Evolutionary conservation across 2,329 filamentous ascomycete species (phyloP).

Genomic region (Hypoxylon sp.): DNA sequence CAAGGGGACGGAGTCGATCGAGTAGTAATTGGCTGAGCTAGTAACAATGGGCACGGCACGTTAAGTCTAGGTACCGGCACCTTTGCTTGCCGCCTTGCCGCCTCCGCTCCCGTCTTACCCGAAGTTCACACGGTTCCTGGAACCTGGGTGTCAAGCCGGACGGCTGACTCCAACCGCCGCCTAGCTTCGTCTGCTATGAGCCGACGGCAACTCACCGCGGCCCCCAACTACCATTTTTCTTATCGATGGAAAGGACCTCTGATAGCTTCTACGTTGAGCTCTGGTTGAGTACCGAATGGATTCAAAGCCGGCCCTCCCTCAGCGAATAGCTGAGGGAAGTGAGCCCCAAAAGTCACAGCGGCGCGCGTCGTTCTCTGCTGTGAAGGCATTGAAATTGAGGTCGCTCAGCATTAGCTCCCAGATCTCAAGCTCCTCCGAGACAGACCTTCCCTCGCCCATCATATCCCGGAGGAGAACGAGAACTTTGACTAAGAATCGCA

Average conservation of each 20-base stretch:
- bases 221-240: conserved; percentile 1
- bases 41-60: conserved; percentile 14
- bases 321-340: conserved; percentile 42
- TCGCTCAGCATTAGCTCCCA: conserved; percentile 52
- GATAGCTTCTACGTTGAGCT: conserved; percentile 11
- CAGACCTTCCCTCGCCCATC: conserved; percentile 41
- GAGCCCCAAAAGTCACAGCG: conserved; percentile 44
- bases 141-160: background rate
- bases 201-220: conserved; percentile 9
- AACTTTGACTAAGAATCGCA: conserved; percentile 45
- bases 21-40: conserved; percentile 19
- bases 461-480: conserved; percentile 42
- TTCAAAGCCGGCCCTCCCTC: conserved; percentile 38
- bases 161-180: background rate
- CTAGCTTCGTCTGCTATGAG: conserved; percentile 14
- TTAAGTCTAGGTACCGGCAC: conserved; percentile 16
- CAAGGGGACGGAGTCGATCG: conserved; percentile 13
- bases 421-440: conserved; percentile 48
- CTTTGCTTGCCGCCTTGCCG: conserved; percentile 16
- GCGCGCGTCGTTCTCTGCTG: conserved; percentile 49
- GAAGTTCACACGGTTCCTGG: conserved; percentile 14
- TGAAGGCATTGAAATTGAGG: conserved; percentile 51
- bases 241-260: conserved; percentile 13
- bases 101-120: conserved; percentile 19
- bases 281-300: conserved; percentile 47